Conservation (phyloP, 1,284 basidiomycete genomes). For the Apiotrichum gamsii region DNA sequence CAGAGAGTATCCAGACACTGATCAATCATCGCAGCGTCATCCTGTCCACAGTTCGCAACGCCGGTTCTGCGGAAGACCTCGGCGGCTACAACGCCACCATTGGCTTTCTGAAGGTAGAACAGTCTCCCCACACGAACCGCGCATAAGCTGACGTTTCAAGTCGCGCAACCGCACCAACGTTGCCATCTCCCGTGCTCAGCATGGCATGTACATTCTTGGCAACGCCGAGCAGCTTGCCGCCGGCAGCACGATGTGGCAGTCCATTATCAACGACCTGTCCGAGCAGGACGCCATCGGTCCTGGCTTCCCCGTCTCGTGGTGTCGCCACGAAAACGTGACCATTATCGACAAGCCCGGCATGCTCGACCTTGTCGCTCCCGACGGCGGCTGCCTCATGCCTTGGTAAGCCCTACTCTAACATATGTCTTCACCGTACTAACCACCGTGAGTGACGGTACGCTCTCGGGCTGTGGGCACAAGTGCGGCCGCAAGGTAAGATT, state of each 20-base stretch:
- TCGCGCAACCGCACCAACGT: constrained; percentile 50
- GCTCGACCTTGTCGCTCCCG: constrained; percentile 55
- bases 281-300: constrained; percentile 51
- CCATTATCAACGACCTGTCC: constrained; percentile 56
- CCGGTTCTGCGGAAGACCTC: constrained; percentile 17
- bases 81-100: constrained; percentile 51
- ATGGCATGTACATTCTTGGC: constrained; percentile 66
- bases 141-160: constrained; percentile 9
- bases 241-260: constrained; percentile 54
- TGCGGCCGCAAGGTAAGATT: no score
- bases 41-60: constrained; percentile 58
- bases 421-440: no score
- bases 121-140: no score
- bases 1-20: no score
- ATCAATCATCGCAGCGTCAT: no score
- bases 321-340: constrained; percentile 52
- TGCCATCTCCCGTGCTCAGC: constrained; percentile 64
- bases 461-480: no score
- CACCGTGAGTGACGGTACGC: no score
- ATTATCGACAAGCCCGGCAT: constrained; percentile 54
- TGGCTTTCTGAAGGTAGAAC: constrained; percentile 60
- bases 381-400: constrained; percentile 61
- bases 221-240: constrained; percentile 49
- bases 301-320: constrained; percentile 57
- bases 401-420: no score